phyloP scores from a whole-genome alignment of 306 rosid genomes.

The Cicer judaicum region DNA sequence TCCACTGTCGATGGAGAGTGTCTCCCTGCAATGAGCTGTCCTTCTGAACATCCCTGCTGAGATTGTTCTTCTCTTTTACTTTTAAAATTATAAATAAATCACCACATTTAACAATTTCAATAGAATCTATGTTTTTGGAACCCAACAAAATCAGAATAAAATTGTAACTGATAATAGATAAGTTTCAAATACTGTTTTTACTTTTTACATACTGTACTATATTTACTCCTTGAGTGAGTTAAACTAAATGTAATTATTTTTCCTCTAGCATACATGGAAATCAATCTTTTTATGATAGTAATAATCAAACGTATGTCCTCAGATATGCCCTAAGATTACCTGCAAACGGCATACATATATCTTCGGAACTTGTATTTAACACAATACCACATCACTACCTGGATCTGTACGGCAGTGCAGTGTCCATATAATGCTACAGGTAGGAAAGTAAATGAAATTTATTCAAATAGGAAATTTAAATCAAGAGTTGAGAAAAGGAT shows the following conservation, averaged over 20 bases:
- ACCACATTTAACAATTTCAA: not conserved
- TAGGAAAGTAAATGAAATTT: constrained; percentile 27
- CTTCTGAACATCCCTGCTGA: no score
- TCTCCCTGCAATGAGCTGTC: no score
- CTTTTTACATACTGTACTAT: not conserved
- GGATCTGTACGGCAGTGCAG: constrained; percentile 36
- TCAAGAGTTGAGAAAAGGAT: constrained; percentile 37
- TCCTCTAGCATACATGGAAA: constrained; percentile 11
- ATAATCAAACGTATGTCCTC: not conserved
- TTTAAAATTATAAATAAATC: not conserved
- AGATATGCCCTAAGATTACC: not conserved
- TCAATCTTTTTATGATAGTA: not conserved
- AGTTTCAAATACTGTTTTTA: not conserved
- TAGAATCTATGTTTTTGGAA: not conserved
- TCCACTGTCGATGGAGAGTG: no score
- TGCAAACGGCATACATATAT: not conserved
- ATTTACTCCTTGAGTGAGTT: not conserved
- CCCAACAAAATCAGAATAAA: constrained; percentile 15
- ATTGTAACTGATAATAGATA: not conserved
- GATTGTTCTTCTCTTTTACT: not conserved
- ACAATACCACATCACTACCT: not conserved
- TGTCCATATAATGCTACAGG: constrained; percentile 22
- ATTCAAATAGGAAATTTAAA: constrained; percentile 26
- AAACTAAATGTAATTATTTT: not conserved
- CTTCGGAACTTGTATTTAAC: constrained; percentile 6